phyloP scores from a whole-genome alignment of 495 filamentous ascomycete species.

The Talaromyces proteolyticus region DNA sequence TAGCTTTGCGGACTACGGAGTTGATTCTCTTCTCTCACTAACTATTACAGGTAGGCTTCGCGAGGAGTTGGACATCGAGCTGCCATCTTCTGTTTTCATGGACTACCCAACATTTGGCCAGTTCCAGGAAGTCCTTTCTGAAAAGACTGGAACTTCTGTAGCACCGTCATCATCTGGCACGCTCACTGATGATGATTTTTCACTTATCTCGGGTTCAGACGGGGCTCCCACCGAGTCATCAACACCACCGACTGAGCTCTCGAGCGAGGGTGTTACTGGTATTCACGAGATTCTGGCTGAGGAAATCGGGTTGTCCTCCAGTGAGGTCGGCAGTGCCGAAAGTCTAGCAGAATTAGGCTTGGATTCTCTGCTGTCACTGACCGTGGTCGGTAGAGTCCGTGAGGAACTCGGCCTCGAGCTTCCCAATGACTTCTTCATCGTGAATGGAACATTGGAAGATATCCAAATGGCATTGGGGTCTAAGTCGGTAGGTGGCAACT shows the following conservation, averaged over 20 bases:
- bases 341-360: slow-evolving; percentile 44
- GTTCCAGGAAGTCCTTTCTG: slow-evolving; percentile 16
- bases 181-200: no score
- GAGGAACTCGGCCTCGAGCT: slow-evolving; percentile 51
- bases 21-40: slow-evolving; percentile 45
- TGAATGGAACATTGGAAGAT: slow-evolving; percentile 52
- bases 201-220: background rate
- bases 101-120: slow-evolving; percentile 44
- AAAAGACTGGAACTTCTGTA: no score
- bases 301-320: slow-evolving; percentile 61
- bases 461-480: slow-evolving; percentile 40
- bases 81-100: slow-evolving; percentile 43
- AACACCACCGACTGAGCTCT: background rate
- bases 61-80: slow-evolving; percentile 24
- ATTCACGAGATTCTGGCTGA: slow-evolving; percentile 56
- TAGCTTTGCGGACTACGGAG: slow-evolving; percentile 36
- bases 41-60: slow-evolving; percentile 29
- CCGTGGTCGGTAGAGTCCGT: slow-evolving; percentile 41
- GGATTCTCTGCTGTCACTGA: slow-evolving; percentile 47
- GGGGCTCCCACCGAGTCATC: background rate
- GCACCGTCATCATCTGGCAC: no score
- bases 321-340: slow-evolving; percentile 46
- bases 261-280: slow-evolving; percentile 11
- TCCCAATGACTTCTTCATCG: slow-evolving; percentile 51
- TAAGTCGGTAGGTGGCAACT: slow-evolving; percentile 21